These are phyloP conservation scores for Dalechampia spathulata DNA, from an alignment of 441 rosid genomes.

Conservation along the genomic window DNA sequence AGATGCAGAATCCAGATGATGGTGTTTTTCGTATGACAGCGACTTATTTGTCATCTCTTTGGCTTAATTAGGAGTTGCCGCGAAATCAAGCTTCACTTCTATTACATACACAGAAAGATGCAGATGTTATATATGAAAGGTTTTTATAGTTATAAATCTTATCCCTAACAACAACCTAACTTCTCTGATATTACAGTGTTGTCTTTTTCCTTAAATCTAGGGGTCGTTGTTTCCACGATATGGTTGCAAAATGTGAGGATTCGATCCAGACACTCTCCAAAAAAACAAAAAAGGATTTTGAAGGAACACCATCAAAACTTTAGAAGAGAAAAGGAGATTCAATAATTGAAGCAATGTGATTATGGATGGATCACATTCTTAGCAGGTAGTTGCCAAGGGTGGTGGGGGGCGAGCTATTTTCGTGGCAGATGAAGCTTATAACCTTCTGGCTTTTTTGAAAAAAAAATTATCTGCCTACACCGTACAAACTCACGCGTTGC, in stretches of 20 bases:
- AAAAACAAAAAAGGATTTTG: conserved; percentile 7
- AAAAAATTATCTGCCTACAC: conserved; percentile 6
- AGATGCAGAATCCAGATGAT: too few species aligned
- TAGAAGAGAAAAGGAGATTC: neutral
- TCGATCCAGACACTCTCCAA: too few species aligned
- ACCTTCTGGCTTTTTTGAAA: conserved; percentile 15
- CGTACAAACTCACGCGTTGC: neutral
- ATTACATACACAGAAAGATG: too few species aligned
- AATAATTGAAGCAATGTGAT: conserved; percentile 22
- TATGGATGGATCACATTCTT: conserved; percentile 22
- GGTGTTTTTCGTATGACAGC: too few species aligned
- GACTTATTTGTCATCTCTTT: too few species aligned
- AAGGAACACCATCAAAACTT: conserved; percentile 9
- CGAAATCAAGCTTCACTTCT: too few species aligned
- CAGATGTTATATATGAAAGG: too few species aligned
- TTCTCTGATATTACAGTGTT: neutral
- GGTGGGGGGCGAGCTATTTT: conserved; percentile 11
- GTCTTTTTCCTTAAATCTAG: conserved; percentile 10
- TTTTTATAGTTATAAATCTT: too few species aligned
- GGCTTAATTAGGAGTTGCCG: too few species aligned
- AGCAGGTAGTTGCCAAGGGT: conserved; percentile 16
- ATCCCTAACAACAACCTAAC: too few species aligned
- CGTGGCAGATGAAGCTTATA: too few species aligned
- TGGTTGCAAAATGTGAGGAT: conserved; percentile 19
- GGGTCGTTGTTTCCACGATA: conserved; percentile 17